Conservation (phyloP, 768 basidiomycete species). For the Agaricus subrufescens region DNA sequence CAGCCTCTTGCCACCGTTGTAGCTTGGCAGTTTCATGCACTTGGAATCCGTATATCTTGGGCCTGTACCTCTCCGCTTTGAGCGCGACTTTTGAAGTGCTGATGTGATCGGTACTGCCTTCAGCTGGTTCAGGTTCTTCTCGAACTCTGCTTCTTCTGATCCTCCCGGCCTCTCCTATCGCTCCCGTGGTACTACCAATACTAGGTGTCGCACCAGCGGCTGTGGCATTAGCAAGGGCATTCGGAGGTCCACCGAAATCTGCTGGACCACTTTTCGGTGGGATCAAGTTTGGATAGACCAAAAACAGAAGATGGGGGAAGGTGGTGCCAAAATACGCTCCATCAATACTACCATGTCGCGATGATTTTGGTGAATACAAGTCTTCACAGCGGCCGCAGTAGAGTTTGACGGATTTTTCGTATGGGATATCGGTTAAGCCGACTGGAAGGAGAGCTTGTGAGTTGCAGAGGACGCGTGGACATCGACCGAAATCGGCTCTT, state of each 20-base stretch:
- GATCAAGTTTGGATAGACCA: slow-evolving; percentile 92
- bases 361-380: slow-evolving; percentile 96
- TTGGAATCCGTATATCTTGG: slow-evolving; percentile 96
- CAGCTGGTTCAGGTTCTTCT: slow-evolving; percentile 53
- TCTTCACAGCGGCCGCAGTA: slow-evolving; percentile 99
- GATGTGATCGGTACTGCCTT: slow-evolving; percentile 59
- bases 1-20: slow-evolving; percentile 94
- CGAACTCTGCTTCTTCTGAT: slow-evolving; percentile 29
- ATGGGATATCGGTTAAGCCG: slow-evolving; percentile 94
- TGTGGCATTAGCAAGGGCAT: slow-evolving; percentile 8
- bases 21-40: slow-evolving; percentile 90
- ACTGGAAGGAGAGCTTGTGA: slow-evolving; percentile 94
- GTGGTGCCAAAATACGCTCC: slow-evolving; percentile 99
- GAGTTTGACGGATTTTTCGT: slow-evolving; percentile 98
- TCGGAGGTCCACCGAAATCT: slow-evolving; percentile 21
- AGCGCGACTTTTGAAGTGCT: slow-evolving; percentile 80
- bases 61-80: slow-evolving; percentile 90
- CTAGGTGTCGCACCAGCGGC: not conserved
- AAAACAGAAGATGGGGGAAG: slow-evolving; percentile 94
- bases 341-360: slow-evolving; percentile 95
- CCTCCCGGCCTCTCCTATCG: slow-evolving; percentile 17
- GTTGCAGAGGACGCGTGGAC: slow-evolving; percentile 95
- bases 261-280: slow-evolving; percentile 67
- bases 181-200: slow-evolving; percentile 9
- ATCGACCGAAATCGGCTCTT: slow-evolving; percentile 96